Evolutionary conservation across 768 basidiomycete species (phyloP).

Genomic region (Pholiota conissans): DNA sequence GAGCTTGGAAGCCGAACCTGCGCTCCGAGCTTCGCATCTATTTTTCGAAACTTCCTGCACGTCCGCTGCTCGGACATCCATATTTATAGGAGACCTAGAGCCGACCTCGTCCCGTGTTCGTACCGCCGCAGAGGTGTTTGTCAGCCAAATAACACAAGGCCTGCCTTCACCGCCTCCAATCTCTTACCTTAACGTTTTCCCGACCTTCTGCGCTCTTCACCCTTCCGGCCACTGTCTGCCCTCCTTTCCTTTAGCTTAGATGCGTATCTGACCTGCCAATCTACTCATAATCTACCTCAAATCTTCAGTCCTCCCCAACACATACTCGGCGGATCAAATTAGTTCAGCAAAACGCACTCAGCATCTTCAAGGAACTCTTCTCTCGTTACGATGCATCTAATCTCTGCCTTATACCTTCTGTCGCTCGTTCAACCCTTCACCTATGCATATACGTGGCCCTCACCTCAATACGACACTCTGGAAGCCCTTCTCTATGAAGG

Average conservation of each 20-base stretch:
- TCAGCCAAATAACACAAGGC: not conserved
- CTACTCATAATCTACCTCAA: not conserved
- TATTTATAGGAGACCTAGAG: not conserved
- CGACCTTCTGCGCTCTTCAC: not conserved
- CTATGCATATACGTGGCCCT: conserved; percentile 33
- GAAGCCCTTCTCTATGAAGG: conserved; percentile 34
- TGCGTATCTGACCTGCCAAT: conserved; percentile 1
- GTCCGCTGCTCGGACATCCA: not conserved
- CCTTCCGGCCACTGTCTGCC: not conserved
- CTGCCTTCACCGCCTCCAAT: not conserved
- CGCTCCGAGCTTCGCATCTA: too few species aligned
- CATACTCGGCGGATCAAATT: not conserved
- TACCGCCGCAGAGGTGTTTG: not conserved
- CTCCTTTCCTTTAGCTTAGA: conserved; percentile 6
- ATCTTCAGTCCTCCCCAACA: not conserved
- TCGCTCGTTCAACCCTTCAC: conserved; percentile 18
- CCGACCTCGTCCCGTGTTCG: not conserved
- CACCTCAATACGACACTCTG: conserved; percentile 35
- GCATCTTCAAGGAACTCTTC: not conserved
- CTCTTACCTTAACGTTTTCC: not conserved
- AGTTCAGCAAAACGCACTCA: conserved; percentile 3
- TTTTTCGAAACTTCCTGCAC: too few species aligned
- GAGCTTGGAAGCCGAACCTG: too few species aligned
- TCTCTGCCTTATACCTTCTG: conserved; percentile 16
- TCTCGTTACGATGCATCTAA: conserved; percentile 4